These are phyloP conservation scores for Thymus quinquecostatus DNA, from an alignment of 257 asterid species.

Conservation along the genomic window DNA sequence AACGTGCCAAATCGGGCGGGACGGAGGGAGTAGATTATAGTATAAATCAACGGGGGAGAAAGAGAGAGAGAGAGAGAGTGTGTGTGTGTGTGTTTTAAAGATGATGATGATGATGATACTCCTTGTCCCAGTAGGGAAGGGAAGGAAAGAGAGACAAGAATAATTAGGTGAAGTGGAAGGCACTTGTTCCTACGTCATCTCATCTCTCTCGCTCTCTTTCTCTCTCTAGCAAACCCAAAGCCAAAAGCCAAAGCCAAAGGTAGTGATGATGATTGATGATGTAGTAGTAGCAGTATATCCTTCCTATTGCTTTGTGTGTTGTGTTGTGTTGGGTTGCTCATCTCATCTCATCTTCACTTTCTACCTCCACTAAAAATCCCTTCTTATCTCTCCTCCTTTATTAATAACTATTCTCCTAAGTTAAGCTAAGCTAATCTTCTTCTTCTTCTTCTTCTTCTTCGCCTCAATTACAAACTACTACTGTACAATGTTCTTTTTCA, in stretches of 20 bases:
- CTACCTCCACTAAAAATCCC: not conserved
- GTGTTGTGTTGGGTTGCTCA: not conserved
- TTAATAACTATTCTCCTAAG: not conserved
- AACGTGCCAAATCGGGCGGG: no score
- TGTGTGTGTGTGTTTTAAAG: no score
- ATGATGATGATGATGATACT: not conserved
- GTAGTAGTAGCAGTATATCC: no score
- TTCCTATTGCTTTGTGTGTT: no score
- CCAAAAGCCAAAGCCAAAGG: no score
- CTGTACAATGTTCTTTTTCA: not conserved
- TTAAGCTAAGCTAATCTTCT: not conserved
- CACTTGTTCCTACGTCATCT: slow-evolving; percentile 50
- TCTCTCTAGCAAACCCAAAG: not conserved
- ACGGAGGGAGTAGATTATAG: no score
- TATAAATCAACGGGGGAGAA: not conserved
- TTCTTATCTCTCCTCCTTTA: not conserved
- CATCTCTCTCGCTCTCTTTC: not conserved
- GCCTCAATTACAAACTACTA: not conserved
- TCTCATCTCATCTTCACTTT: slow-evolving; percentile 14
- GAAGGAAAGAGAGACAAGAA: slow-evolving; percentile 6
- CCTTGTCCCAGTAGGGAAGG: no score
- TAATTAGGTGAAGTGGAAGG: slow-evolving; percentile 48
- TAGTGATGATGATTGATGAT: no score
- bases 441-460: not conserved
- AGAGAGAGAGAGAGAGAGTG: not conserved